Conservation (phyloP, 2,329 filamentous ascomycete species). For the Ascocoryne sarcoides region DNA sequence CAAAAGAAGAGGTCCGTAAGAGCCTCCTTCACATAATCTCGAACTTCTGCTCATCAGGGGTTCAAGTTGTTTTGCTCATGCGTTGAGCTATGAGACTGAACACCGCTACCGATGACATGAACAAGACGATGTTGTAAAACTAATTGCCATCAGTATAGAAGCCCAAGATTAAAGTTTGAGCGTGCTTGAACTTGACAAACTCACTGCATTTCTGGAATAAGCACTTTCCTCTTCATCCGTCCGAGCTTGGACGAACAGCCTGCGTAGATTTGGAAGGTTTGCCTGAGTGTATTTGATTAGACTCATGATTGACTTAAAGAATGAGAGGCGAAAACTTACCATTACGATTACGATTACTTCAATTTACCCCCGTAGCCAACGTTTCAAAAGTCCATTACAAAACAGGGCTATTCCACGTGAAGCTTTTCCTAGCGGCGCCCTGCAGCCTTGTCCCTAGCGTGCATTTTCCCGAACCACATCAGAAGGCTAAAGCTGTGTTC, state of each 20-base stretch:
- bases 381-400: slow-evolving; percentile 17
- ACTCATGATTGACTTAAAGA: slow-evolving; percentile 11
- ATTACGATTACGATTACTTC: slow-evolving; percentile 12
- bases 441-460: slow-evolving; percentile 12
- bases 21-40: no score
- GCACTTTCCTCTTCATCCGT: slow-evolving; percentile 91
- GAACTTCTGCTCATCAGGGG: no score
- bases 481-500: slow-evolving; percentile 20
- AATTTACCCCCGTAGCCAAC: slow-evolving; percentile 1
- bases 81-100: slow-evolving; percentile 90
- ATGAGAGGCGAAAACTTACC: slow-evolving; percentile 10
- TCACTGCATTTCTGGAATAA: slow-evolving; percentile 84
- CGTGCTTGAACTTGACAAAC: slow-evolving; percentile 26
- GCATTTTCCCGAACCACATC: slow-evolving; percentile 6
- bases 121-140: slow-evolving; percentile 97
- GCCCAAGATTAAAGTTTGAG: not conserved
- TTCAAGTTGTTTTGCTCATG: slow-evolving; percentile 42
- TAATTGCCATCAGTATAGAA: slow-evolving; percentile 31
- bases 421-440: slow-evolving; percentile 7
- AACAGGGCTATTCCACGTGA: slow-evolving; percentile 12
- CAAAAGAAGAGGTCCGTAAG: no score
- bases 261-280: slow-evolving; percentile 85
- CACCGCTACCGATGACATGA: slow-evolving; percentile 91
- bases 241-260: slow-evolving; percentile 89
- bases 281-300: slow-evolving; percentile 35